Conservation (phyloP, 2,329 filamentous ascomycete genomes). For the Aureobasidium sp. region DNA sequence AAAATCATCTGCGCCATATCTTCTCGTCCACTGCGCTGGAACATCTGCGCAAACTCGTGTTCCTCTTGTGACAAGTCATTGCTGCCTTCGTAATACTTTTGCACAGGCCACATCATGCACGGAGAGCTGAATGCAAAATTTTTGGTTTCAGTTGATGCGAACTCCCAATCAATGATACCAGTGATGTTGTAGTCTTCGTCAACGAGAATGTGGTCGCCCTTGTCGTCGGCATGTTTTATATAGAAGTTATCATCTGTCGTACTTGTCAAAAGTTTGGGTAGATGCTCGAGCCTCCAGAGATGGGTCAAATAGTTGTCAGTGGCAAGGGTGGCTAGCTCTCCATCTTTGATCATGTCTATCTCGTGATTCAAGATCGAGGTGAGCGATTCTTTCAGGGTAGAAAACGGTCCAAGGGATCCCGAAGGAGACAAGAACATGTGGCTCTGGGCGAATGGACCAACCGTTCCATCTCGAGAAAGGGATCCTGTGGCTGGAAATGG, state of each 20-base stretch:
- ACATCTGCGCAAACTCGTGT: not conserved
- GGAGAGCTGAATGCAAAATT: not conserved
- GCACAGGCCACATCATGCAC: conserved; percentile 10
- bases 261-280: not conserved
- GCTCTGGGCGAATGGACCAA: conserved; percentile 3
- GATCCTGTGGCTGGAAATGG: not conserved
- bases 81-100: not conserved
- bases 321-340: conserved; percentile 4
- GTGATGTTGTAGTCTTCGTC: not conserved
- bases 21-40: not conserved
- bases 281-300: not conserved
- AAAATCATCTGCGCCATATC: not conserved
- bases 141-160: not conserved
- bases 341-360: not conserved
- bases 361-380: conserved; percentile 1
- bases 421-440: conserved; percentile 1
- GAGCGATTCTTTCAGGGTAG: not conserved
- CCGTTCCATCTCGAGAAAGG: not conserved
- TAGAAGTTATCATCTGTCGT: conserved; percentile 23
- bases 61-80: not conserved
- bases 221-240: conserved; percentile 33
- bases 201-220: not conserved
- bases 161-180: conserved; percentile 36
- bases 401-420: not conserved
- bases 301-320: conserved; percentile 7